Base-by-base conservation (phyloP, 2,329 filamentous ascomycete species). In the Arthrocladium fulminans region DNA sequence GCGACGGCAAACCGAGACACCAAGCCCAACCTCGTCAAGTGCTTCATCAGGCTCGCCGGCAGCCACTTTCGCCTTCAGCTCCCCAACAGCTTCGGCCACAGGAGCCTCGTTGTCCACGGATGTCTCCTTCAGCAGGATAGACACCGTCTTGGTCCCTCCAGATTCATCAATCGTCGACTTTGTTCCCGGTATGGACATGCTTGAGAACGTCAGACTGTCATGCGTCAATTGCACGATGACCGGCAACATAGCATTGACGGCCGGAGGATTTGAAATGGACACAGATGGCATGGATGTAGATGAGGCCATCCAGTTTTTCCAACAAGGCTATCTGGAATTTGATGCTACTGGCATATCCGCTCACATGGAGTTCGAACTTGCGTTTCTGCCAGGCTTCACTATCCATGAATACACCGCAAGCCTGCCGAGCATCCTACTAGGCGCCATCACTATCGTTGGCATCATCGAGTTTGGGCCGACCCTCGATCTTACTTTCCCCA, bases 151-250 rank as follows among this genome's bases (percentile, higher is more conserved):
- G 22, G 50, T 45, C 13, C 37, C 35, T 27, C 35, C 15, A 12
- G 19, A 22, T 17, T 23, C 27, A 41, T n/a, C 8, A 19, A n/a
- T 39, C 43, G 7, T 40, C 15, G 34, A 37, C 32, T n/a, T 32
- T 20, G 12, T 38, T 5, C 20, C 43, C 32, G 15, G n/a, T 25
- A 8, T 13, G 8, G 9, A 24, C 34, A 57, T 55, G 12, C 56
- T 54, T 1, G 35, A 54, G 45, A 55, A 55, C 1, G 40, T 59
- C 3, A 51, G 41, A 3, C 38, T 59, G 22, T 50, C 48, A 17
- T 59, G 57, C 45, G 57, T 52, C 37, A 57, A 52, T 7, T 59
- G 57, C 35, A 46, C 53, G 2, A 23, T 58, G 4, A 49, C 46
- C 19, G 57, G 57, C 22, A 49, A 48, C 9, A 47, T 56, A 12